Conservation (phyloP, 805 yeast species). For the Suhomyces sp. region DNA sequence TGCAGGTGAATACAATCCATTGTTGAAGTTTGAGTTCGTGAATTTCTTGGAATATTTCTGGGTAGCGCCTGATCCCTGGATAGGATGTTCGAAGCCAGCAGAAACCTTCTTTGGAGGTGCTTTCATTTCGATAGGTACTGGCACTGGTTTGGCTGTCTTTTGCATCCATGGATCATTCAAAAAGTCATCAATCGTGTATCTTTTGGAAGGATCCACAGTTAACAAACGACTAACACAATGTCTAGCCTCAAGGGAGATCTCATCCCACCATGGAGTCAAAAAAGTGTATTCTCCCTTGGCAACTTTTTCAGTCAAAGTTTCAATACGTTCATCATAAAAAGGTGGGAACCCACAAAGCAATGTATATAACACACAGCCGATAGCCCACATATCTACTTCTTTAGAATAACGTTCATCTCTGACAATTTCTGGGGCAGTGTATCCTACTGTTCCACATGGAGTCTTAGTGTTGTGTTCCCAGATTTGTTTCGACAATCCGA, state of each 20-base stretch:
- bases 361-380: slow-evolving; percentile 94
- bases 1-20: slow-evolving; percentile 60
- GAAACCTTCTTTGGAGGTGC: slow-evolving; percentile 7
- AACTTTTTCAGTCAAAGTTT: slow-evolving; percentile 70
- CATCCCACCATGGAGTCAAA: slow-evolving; percentile 88
- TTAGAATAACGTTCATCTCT: slow-evolving; percentile 89
- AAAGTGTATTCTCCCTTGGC: slow-evolving; percentile 79
- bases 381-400: slow-evolving; percentile 98
- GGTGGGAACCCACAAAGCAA: slow-evolving; percentile 97
- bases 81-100: slow-evolving; percentile 26
- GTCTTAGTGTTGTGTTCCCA: slow-evolving; percentile 89
- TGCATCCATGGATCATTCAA: slow-evolving; percentile 75
- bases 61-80: slow-evolving; percentile 20
- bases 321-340: slow-evolving; percentile 82
- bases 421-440: slow-evolving; percentile 97
- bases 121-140: background rate
- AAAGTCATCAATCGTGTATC: slow-evolving; percentile 73
- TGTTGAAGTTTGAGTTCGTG: slow-evolving; percentile 15
- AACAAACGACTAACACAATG: slow-evolving; percentile 63
- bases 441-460: slow-evolving; percentile 98
- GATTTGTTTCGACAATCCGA: slow-evolving; percentile 89
- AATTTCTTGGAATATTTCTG: slow-evolving; percentile 24
- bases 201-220: slow-evolving; percentile 65
- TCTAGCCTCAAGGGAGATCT: slow-evolving; percentile 67
- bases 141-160: slow-evolving; percentile 5